Conservation (phyloP, 1,139 yeast species). For the Yamadazyma diddensiae region DNA sequence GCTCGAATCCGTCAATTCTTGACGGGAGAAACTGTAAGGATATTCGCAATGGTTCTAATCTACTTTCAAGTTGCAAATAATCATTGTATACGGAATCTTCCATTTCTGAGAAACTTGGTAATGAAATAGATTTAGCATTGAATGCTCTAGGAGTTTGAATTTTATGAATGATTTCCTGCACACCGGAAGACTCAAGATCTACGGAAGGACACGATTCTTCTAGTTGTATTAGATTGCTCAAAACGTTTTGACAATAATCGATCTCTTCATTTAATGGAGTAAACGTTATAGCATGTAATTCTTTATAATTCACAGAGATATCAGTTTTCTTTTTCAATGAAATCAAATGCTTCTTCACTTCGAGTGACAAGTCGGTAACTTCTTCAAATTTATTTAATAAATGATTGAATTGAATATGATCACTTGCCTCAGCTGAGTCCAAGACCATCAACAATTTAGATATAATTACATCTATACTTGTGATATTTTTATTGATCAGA, state of each 20-base stretch:
- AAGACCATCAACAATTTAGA: conserved; percentile 32
- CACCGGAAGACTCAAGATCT: conserved; percentile 29
- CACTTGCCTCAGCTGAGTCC: conserved; percentile 22
- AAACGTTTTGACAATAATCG: conserved; percentile 40
- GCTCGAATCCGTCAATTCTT: conserved; percentile 46
- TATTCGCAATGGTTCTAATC: conserved; percentile 51
- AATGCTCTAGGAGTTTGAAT: conserved; percentile 25
- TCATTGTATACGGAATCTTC: conserved; percentile 30
- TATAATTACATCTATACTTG: conserved; percentile 47
- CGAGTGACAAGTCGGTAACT: conserved; percentile 38
- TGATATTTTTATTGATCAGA: conserved; percentile 35
- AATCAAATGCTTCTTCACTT: conserved; percentile 36
- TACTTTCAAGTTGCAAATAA: conserved; percentile 27
- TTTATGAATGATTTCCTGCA: conserved; percentile 31
- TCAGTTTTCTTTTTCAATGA: conserved; percentile 46
- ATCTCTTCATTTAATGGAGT: conserved; percentile 51
- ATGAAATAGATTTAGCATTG: conserved; percentile 20
- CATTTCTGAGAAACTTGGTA: conserved; percentile 32
- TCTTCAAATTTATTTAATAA: conserved; percentile 27
- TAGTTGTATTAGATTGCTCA: conserved; percentile 38
- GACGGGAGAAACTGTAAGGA: conserved; percentile 60
- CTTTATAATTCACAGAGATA: conserved; percentile 56
- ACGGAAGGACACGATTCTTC: conserved; percentile 25
- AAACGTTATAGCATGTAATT: conserved; percentile 51
- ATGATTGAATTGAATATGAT: conserved; percentile 13